Conservation (phyloP, 2,329 filamentous ascomycete genomes). For the Aspergillaceae sp. region DNA sequence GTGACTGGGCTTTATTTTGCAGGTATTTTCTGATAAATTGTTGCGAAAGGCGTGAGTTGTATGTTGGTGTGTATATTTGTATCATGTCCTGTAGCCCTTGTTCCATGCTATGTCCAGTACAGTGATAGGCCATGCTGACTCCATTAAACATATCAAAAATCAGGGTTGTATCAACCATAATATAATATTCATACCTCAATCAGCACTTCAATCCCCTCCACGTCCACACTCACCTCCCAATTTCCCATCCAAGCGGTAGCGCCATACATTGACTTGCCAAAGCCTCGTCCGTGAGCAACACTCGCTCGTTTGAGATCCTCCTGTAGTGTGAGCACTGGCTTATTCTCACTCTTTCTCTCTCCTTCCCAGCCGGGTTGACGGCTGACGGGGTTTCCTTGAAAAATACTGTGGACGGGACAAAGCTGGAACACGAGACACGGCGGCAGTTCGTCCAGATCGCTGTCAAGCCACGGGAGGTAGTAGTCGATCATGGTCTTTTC, state of each 20-base stretch:
- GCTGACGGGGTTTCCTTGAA: not conserved
- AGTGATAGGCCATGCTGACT: too few relatives aligned
- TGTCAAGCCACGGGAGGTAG: not conserved
- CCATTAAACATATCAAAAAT: too few relatives aligned
- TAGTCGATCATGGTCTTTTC: not conserved
- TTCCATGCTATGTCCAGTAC: too few relatives aligned
- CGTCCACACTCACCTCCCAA: not conserved
- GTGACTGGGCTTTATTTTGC: too few relatives aligned
- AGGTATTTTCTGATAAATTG: too few relatives aligned
- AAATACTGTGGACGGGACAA: not conserved
- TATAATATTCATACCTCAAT: not conserved
- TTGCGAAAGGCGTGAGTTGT: too few relatives aligned
- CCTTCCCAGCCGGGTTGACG: not conserved
- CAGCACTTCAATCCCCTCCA: not conserved
- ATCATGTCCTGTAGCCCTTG: too few relatives aligned
- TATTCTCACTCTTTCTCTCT: not conserved
- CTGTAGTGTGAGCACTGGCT: not conserved
- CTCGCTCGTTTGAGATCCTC: not conserved
- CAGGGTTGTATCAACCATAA: not conserved
- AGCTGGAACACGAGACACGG: not conserved
- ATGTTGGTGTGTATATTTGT: too few relatives aligned
- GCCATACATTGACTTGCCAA: not conserved
- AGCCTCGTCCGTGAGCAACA: not conserved
- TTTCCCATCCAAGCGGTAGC: not conserved
- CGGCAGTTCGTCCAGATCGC: not conserved